Conservation (phyloP, 2,329 filamentous ascomycete genomes). For the Hymenoscyphus albidus region DNA sequence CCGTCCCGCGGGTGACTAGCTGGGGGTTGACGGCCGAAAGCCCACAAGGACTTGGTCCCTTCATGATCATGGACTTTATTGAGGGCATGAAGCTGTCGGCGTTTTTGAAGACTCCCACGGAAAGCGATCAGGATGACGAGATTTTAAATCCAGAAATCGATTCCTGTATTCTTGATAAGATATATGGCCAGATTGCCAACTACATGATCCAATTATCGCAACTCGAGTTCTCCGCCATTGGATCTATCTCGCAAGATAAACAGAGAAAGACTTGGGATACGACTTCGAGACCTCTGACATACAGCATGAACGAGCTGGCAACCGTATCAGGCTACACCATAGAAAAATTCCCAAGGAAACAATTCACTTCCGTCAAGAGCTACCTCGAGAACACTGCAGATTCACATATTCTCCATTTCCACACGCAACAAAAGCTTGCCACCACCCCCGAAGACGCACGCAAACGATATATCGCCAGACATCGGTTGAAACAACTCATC, state of each 20-base stretch:
- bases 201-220: background rate
- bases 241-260: background rate
- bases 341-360: background rate
- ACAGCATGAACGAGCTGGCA: background rate
- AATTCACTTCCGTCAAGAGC: background rate
- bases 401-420: no score
- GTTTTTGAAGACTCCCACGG: background rate
- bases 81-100: conserved; percentile 25
- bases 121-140: conserved; percentile 7
- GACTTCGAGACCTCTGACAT: background rate
- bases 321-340: background rate
- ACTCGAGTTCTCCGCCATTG: background rate
- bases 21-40: conserved; percentile 34
- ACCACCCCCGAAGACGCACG: no score
- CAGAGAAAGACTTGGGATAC: background rate
- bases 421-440: no score
- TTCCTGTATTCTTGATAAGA: background rate
- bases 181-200: background rate
- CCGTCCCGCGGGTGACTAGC: conserved; percentile 29
- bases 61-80: conserved; percentile 36
- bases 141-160: conserved; percentile 15
- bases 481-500: no score
- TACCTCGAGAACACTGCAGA: background rate
- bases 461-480: no score
- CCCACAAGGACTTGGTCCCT: conserved; percentile 34